These are phyloP conservation scores for Xylaria sp. DNA, from an alignment of 2,329 filamentous ascomycete species.

Conservation along the genomic window DNA sequence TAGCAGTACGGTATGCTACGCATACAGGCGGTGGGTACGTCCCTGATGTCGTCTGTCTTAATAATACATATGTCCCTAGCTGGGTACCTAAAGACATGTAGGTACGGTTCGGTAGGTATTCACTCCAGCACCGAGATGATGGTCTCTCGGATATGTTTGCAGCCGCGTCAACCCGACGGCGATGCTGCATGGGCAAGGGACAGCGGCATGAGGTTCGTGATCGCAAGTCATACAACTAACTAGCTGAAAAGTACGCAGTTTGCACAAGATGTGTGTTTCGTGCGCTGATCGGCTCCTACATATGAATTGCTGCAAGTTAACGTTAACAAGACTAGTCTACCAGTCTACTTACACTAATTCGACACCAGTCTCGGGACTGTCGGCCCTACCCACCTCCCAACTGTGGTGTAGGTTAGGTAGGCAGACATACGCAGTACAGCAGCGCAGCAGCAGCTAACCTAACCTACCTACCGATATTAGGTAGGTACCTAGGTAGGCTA, in stretches of 20 bases:
- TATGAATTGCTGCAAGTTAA: no score
- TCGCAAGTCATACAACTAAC: no score
- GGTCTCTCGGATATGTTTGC: conserved; percentile 15
- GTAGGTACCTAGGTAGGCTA: neutral
- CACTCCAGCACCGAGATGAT: conserved; percentile 22
- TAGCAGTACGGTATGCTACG: no score
- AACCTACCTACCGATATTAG: neutral
- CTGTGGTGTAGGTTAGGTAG: no score
- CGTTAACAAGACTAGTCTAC: conserved; percentile 9
- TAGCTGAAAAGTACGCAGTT: neutral
- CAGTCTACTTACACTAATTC: no score
- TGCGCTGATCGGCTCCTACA: conserved; percentile 24
- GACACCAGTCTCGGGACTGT: conserved; percentile 13
- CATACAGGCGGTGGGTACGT: no score
- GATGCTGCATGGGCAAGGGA: conserved; percentile 17
- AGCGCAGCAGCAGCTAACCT: no score
- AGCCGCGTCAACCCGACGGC: conserved; percentile 17
- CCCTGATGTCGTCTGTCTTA: no score
- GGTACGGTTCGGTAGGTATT: no score
- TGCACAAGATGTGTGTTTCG: neutral
- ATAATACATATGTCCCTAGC: no score
- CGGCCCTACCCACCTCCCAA: neutral
- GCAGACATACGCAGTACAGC: no score
- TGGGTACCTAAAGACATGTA: neutral
- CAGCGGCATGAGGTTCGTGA: no score